A percentile compares a stretch with the other conserved stretches of the same genome.
phyloP scores from a whole-genome alignment of 371 early-diverging fungal genomes.

The Massospora cicadina region DNA sequence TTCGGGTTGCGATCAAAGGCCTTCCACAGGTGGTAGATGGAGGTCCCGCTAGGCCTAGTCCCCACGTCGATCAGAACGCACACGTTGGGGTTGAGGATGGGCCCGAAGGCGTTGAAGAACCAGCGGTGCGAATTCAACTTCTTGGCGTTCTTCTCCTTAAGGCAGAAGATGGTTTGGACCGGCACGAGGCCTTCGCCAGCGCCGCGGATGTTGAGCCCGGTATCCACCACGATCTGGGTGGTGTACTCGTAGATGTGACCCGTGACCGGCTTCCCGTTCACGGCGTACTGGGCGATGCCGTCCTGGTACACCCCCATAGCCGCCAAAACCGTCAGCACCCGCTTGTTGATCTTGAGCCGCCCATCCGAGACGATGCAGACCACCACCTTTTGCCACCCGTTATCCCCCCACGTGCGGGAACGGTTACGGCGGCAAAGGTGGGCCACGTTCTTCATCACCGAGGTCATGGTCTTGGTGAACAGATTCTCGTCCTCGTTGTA shows the following conservation, averaged over 20 bases:
- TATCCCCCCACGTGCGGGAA: constrained; percentile 46
- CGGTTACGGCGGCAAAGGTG: constrained; percentile 43
- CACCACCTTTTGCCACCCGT: constrained; percentile 68
- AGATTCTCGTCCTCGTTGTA: constrained; percentile 40
- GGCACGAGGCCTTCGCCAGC: constrained; percentile 38
- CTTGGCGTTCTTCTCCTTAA: constrained; percentile 75
- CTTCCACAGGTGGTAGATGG: constrained; percentile 52
- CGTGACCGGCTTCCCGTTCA: constrained; percentile 33
- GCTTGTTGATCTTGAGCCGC: constrained; percentile 39
- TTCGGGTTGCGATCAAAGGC: constrained; percentile 35
- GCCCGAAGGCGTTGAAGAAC: constrained; percentile 67
- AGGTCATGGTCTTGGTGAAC: constrained; percentile 54
- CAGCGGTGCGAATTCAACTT: constrained; percentile 78
- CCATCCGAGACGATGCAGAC: constrained; percentile 75
- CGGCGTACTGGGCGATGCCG: constrained; percentile 41
- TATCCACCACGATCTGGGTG: constrained; percentile 39
- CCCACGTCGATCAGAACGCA: constrained; percentile 62
- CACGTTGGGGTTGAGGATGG: constrained; percentile 46
- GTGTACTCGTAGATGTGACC: constrained; percentile 75
- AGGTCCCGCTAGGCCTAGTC: constrained; percentile 33
- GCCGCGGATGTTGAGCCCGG: constrained; percentile 25
- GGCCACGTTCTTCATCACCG: constrained; percentile 64
- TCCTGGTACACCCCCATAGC: constrained; percentile 52
- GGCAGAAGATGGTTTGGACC: constrained; percentile 57
- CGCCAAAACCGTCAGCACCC: constrained; percentile 31